These are phyloP conservation scores for Blastobotrys terrestris DNA, from an alignment of 805 yeast genomes.

Conservation along the genomic window DNA sequence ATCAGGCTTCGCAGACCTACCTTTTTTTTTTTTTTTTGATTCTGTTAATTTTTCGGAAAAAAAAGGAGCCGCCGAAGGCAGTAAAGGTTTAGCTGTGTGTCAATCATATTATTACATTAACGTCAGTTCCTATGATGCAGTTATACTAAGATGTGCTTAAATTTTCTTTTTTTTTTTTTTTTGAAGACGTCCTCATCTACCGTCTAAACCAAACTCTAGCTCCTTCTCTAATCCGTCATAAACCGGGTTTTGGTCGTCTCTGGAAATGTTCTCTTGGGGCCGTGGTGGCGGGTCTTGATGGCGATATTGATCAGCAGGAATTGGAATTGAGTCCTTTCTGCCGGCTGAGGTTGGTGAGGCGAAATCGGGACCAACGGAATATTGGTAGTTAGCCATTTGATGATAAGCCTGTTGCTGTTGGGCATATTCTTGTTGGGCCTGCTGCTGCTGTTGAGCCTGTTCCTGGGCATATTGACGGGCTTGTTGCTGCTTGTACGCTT, in stretches of 20 bases:
- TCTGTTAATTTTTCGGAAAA: no score
- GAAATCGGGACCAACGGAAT: background rate
- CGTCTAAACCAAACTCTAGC: slow-evolving; percentile 61
- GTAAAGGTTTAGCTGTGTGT: no score
- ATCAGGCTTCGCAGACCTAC: no score
- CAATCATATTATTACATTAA: no score
- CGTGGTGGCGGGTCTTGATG: slow-evolving; percentile 51
- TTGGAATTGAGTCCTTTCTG: slow-evolving; percentile 35
- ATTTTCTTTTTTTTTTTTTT: no score
- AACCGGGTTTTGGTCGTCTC: slow-evolving; percentile 24
- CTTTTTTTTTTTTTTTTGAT: no score
- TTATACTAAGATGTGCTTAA: no score
- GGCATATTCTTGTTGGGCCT: slow-evolving; percentile 25
- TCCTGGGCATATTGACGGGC: no score
- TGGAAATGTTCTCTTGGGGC: slow-evolving; percentile 46
- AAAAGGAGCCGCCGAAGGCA: no score
- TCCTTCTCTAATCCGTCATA: slow-evolving; percentile 56
- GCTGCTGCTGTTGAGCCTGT: slow-evolving; percentile 22
- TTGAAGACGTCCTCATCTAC: no score
- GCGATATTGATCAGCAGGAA: slow-evolving; percentile 42
- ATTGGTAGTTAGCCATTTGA: slow-evolving; percentile 10
- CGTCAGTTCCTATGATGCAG: no score
- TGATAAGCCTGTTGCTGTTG: slow-evolving; percentile 26
- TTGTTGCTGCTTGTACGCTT: slow-evolving; percentile 26
- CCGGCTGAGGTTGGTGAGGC: slow-evolving; percentile 15